Conservation (phyloP, 176 grass and related monocot genomes). For the Zoysia japonica region DNA sequence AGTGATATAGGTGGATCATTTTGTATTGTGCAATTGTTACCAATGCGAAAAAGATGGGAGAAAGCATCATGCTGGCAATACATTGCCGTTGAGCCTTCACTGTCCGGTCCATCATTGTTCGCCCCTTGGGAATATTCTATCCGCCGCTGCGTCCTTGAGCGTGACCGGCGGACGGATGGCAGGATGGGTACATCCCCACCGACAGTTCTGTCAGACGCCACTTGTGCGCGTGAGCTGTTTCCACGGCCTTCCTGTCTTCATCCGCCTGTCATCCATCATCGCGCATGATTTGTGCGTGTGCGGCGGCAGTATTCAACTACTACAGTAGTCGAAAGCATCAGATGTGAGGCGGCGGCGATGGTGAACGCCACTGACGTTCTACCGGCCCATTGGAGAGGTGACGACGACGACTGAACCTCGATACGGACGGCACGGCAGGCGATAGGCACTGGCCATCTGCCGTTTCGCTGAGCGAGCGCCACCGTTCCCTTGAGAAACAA, state of each 20-base stretch:
- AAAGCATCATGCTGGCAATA: neutral
- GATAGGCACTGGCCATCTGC: too few species aligned
- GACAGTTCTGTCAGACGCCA: constrained; percentile 35
- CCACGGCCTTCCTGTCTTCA: neutral
- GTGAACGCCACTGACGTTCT: too few species aligned
- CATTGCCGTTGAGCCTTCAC: neutral
- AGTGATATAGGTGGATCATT: neutral
- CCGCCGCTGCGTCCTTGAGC: neutral
- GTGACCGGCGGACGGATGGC: neutral
- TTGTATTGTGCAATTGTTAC: neutral
- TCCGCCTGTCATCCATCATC: neutral
- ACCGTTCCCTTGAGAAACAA: too few species aligned
- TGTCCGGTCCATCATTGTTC: neutral
- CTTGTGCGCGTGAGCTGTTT: constrained; percentile 43
- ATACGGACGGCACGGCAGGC: too few species aligned
- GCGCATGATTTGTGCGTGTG: neutral
- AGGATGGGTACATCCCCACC: neutral
- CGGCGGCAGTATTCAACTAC: too few species aligned
- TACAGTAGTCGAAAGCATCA: too few species aligned
- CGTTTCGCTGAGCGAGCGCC: too few species aligned
- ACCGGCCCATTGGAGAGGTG: too few species aligned
- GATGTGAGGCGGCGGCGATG: too few species aligned
- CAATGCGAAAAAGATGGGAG: neutral
- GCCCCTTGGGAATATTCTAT: constrained; percentile 2
- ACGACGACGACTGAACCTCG: too few species aligned